Evolutionary conservation across 116 monocot genomes (phyloP).

Genomic region (Posidonia oceanica): DNA sequence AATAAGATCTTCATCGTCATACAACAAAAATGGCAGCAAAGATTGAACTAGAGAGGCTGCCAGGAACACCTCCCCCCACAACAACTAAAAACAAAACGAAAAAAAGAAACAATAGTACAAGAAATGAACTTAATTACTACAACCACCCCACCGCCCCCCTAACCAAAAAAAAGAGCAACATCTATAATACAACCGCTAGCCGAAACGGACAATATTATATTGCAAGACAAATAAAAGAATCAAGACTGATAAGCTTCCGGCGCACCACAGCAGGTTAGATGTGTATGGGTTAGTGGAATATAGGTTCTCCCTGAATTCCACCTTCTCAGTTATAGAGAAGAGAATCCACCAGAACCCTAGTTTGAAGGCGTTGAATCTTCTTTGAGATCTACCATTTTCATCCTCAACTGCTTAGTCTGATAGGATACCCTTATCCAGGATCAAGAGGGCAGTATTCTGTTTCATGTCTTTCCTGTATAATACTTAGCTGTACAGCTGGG

Average conservation of each 20-base stretch:
- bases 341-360: conserved; percentile 1
- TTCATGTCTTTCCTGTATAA: neutral
- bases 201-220: neutral
- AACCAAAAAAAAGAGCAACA: neutral
- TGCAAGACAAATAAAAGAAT: conserved; percentile 3
- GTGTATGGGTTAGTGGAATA: conserved; percentile 6
- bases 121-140: neutral
- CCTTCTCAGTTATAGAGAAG: neutral
- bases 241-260: neutral
- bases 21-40: conserved; percentile 8
- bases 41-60: neutral
- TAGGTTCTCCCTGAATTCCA: conserved; percentile 5
- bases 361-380: neutral
- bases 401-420: neutral
- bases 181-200: neutral
- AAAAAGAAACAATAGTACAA: neutral
- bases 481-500: conserved; percentile 23
- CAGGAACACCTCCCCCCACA: neutral
- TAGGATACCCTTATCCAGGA: neutral
- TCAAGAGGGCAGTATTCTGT: neutral
- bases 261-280: conserved; percentile 5
- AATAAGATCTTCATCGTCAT: neutral
- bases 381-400: conserved; percentile 1
- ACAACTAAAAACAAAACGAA: neutral
- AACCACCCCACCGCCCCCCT: no score